Evolutionary conservation across 192 early-diverging fungal genomes (phyloP).

Genomic region (Diversispora eburnea): DNA sequence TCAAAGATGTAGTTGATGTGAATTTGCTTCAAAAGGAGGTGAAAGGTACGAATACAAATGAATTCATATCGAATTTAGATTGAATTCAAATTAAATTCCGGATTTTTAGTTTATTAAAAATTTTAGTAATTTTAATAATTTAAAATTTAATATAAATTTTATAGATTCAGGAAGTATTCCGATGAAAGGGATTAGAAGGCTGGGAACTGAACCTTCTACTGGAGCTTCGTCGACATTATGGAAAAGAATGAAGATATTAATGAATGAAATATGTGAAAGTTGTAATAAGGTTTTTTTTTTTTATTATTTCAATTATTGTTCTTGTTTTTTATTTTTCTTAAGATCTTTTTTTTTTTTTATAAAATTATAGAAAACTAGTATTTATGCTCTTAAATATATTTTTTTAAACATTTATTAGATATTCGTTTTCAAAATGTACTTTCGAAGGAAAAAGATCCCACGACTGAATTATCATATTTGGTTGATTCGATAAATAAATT

Average conservation of each 20-base stretch:
- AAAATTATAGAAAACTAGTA: not conserved
- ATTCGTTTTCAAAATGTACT: conserved; percentile 50
- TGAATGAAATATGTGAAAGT: conserved; percentile 48
- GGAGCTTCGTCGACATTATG: conserved; percentile 47
- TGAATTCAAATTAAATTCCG: not conserved
- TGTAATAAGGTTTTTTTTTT: conserved; percentile 52
- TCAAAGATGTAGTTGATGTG: conserved; percentile 48
- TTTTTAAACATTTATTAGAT: conserved; percentile 33
- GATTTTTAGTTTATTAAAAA: not conserved
- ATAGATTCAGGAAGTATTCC: conserved; percentile 35
- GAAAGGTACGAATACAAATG: conserved; percentile 35
- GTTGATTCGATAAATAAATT: conserved; percentile 38
- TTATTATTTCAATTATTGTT: not conserved
- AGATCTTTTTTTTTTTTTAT: not conserved
- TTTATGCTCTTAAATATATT: not conserved
- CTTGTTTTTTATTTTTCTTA: too few relatives aligned
- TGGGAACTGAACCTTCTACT: conserved; percentile 48
- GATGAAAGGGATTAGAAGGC: conserved; percentile 39
- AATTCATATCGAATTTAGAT: not conserved
- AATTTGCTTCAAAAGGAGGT: conserved; percentile 49
- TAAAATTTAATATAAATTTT: not conserved
- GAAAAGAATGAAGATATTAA: conserved; percentile 50
- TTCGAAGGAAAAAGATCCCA: conserved; percentile 46
- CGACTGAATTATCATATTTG: conserved; percentile 47
- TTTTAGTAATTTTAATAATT: not conserved